Percentiles rank a stretch among this genome's conserved stretches.
Evolutionary conservation across 108 stramenopile genomes (phyloP).

Genomic region (Craspedostauros australis): DNA sequence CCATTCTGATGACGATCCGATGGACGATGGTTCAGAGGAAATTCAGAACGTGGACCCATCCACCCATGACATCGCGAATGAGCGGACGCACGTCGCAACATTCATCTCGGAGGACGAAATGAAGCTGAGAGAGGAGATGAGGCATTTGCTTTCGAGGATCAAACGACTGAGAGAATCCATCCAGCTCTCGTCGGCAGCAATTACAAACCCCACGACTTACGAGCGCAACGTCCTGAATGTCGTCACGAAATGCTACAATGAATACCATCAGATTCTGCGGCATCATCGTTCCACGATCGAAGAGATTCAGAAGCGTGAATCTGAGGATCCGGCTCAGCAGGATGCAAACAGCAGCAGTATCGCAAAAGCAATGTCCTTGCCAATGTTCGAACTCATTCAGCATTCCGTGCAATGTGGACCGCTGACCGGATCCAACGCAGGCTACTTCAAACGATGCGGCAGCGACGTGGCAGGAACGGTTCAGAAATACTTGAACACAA

Average conservation of each 20-base stretch:
- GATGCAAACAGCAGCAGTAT: not conserved
- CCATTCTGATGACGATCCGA: not conserved
- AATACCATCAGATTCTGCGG: slow-evolving; percentile 59
- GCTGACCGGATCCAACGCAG: slow-evolving; percentile 65
- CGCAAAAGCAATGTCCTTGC: slow-evolving; percentile 15
- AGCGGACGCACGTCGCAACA: not conserved
- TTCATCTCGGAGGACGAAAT: not conserved
- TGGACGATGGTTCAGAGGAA: not conserved
- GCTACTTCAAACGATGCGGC: slow-evolving; percentile 82
- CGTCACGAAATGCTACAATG: slow-evolving; percentile 47
- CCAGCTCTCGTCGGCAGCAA: slow-evolving; percentile 22
- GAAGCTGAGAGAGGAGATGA: slow-evolving; percentile 21
- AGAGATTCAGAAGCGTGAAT: not conserved
- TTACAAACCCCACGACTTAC: slow-evolving; percentile 44
- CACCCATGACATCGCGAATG: not conserved
- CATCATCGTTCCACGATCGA: slow-evolving; percentile 12
- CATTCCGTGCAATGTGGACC: slow-evolving; percentile 68
- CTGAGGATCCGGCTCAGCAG: not conserved
- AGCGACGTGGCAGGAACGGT: slow-evolving; percentile 52
- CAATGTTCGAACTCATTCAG: slow-evolving; percentile 57
- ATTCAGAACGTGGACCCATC: not conserved
- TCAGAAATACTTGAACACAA: slow-evolving; percentile 35
- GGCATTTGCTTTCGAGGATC: slow-evolving; percentile 44
- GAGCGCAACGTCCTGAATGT: slow-evolving; percentile 58
- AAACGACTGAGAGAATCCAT: slow-evolving; percentile 42